Base-by-base conservation (phyloP, 2,329 filamentous ascomycete species). In the Mycosphaerella sp. region DNA sequence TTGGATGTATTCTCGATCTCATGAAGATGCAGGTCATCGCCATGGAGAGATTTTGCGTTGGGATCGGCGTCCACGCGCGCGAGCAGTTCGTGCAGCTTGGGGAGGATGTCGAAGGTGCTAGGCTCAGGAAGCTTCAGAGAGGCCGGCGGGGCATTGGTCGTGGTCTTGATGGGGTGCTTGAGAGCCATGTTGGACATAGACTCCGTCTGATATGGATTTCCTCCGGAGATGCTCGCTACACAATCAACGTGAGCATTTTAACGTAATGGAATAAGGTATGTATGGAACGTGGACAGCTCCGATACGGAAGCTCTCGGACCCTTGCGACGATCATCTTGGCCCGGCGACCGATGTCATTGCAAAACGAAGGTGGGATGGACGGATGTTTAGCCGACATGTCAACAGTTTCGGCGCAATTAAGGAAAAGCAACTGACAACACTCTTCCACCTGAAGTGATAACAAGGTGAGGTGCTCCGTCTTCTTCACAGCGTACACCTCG, bases 101-200 rank as follows among this genome's bases (percentile, higher is more conserved):
- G 88, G 48, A 95, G 79, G 60, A 89, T 81, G 73, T 95, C 90
- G 72, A 96, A 88, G 44, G 82, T 82, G 69, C 90, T 85, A 25
- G 90, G 86, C 44, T 87, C 80, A 56, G 93, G 85, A 50, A 85
- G 81, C 64, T 55, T 54, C 18, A 53, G 40, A n/a, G 45, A 39
- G 18, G 44, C 40, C 32, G 53, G 12, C 27, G 45, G 45, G 49
- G 54, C 43, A 52, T 57, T 58, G 44, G 55, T 57, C 44, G 57
- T 57, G 21, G 56, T 57, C 35, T 55, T 57, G 45, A 57, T 56
- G 40, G 58, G 56, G 30, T 59, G 53, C 17, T 59, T 56, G 36
- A 51, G 36, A 10, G 54, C 54, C 53, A 58, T 60, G 3, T 21
- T 25, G 40, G 32, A 25, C 4, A 34, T 25, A 5, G 7, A 25